Evolutionary conservation across 2,329 filamentous ascomycete species (phyloP), one percentile per base, ranked within the genome.

Genomic region (Harringtonia aguacate): DNA sequence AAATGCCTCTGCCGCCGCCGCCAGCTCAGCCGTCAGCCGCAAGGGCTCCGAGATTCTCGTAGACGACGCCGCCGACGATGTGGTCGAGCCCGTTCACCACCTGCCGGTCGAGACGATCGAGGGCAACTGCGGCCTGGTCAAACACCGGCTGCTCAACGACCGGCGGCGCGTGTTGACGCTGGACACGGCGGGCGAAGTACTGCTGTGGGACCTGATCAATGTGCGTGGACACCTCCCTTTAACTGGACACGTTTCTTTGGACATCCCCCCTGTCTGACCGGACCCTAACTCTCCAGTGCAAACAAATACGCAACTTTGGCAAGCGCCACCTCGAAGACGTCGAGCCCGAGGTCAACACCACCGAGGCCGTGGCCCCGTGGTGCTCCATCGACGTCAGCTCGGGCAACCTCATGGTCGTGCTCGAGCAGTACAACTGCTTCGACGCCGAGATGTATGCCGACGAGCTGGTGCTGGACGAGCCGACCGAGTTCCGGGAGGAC

Each of bases 391-490:
- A 98, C 57, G 89, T 90, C 18, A 83, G 90, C 53, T 97, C 90
- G 5, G 92, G 92, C 30, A 87, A 86, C 49, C 69, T 98, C 44
- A 90, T 88, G 3, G 90, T 95, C 4, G 82, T 94, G 17, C 64
- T 98, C 17, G 92, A 98, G 58, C 86, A 89, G 34, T 94, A 92
- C 56, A 94, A 94, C 53, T 95, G 89, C 60, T 98, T 98, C 54
- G 92, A 98, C 62, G 92, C 89, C 15, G 92, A 98, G 58, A 84
- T 95, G 62, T 98, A 98, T 59, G 90, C 88, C 1, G 92, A 98
- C 58, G 89, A 97, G 62, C 67, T 94, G 30, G 70, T 80, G 34
- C 54, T 90, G 44, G 75, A 84, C 12, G 81, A 87, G 49, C 69
- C 77, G n/a, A 69, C 84, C 17, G 82, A 89, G 13, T 95, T 95